phyloP scores from a whole-genome alignment of 2,329 filamentous ascomycete species.

The Moelleriella libera region DNA sequence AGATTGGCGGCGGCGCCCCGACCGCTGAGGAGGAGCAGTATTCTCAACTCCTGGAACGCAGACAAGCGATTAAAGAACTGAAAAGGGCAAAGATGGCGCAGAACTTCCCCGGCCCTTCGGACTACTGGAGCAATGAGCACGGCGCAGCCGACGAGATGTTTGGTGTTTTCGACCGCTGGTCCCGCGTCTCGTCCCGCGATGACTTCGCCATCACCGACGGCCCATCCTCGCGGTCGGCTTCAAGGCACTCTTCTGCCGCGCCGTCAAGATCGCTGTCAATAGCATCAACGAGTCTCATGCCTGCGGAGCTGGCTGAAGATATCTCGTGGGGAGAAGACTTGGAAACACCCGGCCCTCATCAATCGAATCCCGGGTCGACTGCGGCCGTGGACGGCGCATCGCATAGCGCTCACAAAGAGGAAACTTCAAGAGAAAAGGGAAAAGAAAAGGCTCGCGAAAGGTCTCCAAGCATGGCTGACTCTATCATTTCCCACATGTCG shows the following conservation, averaged over 20 bases:
- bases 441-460: no score
- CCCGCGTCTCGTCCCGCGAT: slow-evolving; percentile 26
- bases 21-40: slow-evolving; percentile 47
- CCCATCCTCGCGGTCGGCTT: slow-evolving; percentile 22
- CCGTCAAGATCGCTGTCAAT: slow-evolving; percentile 34
- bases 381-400: slow-evolving; percentile 62
- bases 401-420: slow-evolving; percentile 53
- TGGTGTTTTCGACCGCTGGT: slow-evolving; percentile 23
- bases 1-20: slow-evolving; percentile 46
- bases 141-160: slow-evolving; percentile 43
- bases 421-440: slow-evolving; percentile 41
- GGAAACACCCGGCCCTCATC: slow-evolving; percentile 36
- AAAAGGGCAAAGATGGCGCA: slow-evolving; percentile 41
- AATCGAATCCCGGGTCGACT: slow-evolving; percentile 35
- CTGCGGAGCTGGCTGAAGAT: slow-evolving; percentile 18
- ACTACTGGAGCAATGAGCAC: slow-evolving; percentile 77
- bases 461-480: slow-evolving; percentile 70
- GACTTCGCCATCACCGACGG: slow-evolving; percentile 22
- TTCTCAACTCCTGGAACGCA: slow-evolving; percentile 42
- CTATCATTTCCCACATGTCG: slow-evolving; percentile 57
- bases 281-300: slow-evolving; percentile 20
- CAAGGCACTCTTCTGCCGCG: slow-evolving; percentile 27
- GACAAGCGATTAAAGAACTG: slow-evolving; percentile 40
- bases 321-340: slow-evolving; percentile 34
- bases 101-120: slow-evolving; percentile 36